Evolutionary conservation across 1,139 yeast genomes (phyloP), one percentile per base, ranked within the genome.

Genomic region (Candida sp.): DNA sequence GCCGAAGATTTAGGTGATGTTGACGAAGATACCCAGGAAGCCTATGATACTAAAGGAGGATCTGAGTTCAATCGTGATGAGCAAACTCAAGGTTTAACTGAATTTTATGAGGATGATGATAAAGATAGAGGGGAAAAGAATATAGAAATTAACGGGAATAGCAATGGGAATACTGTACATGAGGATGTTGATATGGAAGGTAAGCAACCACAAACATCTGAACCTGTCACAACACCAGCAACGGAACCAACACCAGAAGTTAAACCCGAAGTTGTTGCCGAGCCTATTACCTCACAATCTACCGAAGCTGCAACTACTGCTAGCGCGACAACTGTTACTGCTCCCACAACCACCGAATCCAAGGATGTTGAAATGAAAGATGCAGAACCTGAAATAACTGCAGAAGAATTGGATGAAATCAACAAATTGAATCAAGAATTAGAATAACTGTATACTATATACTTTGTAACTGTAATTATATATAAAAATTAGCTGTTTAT

Each of bases 21-120:
- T 36, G 91, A 87, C 33, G 95, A 86, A 61, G 95, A 87, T 58
- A 66, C 82, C 0, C 69, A 70, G 19, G 83, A 75, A 49, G 89
- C 96, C 3, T 82, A 81, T 51, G 99, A 91, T 56, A 85, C 95
- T 4, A 81, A 87, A 59, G 98, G 98, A 38, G 98, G 98, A 3
- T 87, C 96, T 0, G 87, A 86, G 56, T 80, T 77, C 57, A 90
- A 91, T 6, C 77, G 95, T 49, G 98, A 93, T 61, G 82, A 81
- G 55, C 74, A 71, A 37, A 73, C 87, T 43, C 83, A 80, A 54
- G 82, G 82, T 3, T 84, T 77, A 44, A 81, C 77, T 53, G 95
- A 84, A 58, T 84, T 78, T 56, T 86, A 81, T 54, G 86, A 81
- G 41, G 81, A 75, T 43, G 85, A 79, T 42, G 82, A 77, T 43